Percentiles rank a stretch among this genome's conserved stretches.
These are phyloP conservation scores for Telfairia occidentalis DNA, from an alignment of 331 rosid species.

Conservation along the genomic window DNA sequence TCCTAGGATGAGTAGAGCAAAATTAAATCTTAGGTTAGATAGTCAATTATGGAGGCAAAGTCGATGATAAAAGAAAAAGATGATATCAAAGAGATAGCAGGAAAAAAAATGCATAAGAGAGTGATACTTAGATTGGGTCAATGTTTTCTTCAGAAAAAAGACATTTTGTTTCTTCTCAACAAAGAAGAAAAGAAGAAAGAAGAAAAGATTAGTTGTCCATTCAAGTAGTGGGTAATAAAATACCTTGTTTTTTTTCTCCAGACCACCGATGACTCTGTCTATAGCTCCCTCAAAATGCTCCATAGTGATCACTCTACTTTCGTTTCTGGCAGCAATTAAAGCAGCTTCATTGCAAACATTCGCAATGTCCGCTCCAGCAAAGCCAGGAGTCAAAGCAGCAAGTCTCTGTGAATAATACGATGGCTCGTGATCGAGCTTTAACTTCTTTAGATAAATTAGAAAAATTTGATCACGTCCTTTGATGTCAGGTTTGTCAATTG, in stretches of 20 bases:
- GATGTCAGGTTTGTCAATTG: constrained; percentile 74
- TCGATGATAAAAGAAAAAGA: neutral
- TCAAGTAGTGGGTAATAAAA: neutral
- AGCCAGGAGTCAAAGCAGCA: constrained; percentile 93
- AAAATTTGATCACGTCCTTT: constrained; percentile 85
- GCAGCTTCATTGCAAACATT: constrained; percentile 97
- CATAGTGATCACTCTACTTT: constrained; percentile 45
- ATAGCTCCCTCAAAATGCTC: constrained; percentile 78
- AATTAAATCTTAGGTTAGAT: neutral
- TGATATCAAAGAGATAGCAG: neutral
- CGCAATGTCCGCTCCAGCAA: constrained; percentile 98
- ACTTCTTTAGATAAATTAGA: constrained; percentile 62
- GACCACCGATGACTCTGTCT: constrained; percentile 87
- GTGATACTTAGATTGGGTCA: neutral
- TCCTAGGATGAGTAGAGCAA: neutral
- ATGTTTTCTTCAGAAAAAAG: neutral
- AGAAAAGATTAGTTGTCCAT: neutral
- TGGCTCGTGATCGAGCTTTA: constrained; percentile 78
- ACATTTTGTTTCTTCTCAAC: neutral
- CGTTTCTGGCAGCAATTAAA: constrained; percentile 76
- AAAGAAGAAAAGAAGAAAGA: neutral
- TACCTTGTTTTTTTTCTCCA: constrained; percentile 94
- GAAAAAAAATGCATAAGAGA: neutral
- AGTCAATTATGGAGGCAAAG: neutral
- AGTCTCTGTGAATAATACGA: constrained; percentile 75